Percentiles rank a stretch among this genome's conserved stretches.
Conservation (phyloP, 2,329 filamentous ascomycete species). For the Cordyceps cicadae region DNA sequence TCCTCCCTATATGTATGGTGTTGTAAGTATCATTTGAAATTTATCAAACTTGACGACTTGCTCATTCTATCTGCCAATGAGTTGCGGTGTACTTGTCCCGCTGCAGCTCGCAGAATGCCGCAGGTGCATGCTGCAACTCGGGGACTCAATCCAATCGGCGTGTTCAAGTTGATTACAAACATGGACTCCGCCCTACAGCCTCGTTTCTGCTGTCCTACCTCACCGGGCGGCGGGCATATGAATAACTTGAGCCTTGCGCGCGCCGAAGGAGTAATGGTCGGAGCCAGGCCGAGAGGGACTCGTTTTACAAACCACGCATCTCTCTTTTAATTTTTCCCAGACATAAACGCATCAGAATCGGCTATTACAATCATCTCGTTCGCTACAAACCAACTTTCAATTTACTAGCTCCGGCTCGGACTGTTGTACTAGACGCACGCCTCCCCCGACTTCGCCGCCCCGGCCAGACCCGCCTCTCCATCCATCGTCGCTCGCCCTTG, state of each 20-base stretch:
- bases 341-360: too few species aligned
- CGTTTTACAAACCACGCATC: too few species aligned
- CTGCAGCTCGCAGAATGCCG: too few species aligned
- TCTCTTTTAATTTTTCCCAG: too few species aligned
- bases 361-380: too few species aligned
- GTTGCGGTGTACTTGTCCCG: too few species aligned
- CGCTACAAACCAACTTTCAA: not conserved
- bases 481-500: not conserved
- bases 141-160: not conserved
- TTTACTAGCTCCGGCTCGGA: not conserved
- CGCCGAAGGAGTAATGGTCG: not conserved
- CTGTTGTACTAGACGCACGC: slow-evolving; percentile 5
- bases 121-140: too few species aligned
- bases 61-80: too few species aligned
- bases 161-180: not conserved
- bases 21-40: too few species aligned
- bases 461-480: slow-evolving; percentile 10
- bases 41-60: too few species aligned
- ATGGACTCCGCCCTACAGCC: not conserved
- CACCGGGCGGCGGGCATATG: not conserved
- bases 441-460: slow-evolving; percentile 6
- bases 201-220: not conserved
- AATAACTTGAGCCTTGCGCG: not conserved
- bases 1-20: too few species aligned
- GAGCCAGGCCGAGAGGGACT: not conserved